Evolutionary conservation across 2,329 filamentous ascomycete species (phyloP), one percentile per base, ranked within the genome.

Genomic region (Colletotrichum sp.): DNA sequence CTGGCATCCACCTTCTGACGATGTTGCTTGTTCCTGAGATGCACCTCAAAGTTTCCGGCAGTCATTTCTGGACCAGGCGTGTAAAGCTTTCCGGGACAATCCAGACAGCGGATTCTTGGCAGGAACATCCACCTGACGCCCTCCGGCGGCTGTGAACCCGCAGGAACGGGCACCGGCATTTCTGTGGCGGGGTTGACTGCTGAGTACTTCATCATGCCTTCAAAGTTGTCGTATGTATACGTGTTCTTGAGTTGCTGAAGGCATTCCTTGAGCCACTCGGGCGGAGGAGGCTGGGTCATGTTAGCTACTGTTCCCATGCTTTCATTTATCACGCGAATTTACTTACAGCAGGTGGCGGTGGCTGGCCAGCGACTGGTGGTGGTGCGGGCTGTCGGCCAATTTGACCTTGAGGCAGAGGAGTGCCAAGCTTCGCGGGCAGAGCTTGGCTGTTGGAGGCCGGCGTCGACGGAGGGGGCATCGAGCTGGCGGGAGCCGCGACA

Each of bases 11-110:
- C 95, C 80, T 91, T 91, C 79, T 95, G 92, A 80, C 93, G 91
- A 84, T 99, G 97, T 69, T 90, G 88, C 59, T 94, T 92, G 84
- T 98, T 98, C 84, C 94, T 95, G 65, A 99, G 88, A 86, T 99
- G 97, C 2, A 98, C 92, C 85, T 98, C 95, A 78, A 99, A 99
- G 82, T 98, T 98, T 62, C 93, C 93, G 7, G 96, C 95, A 4
- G 95, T 96, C 83, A 91, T 94, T 28, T 94, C 95, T 0, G 96
- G 95, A 0, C 96, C 95, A 0, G 96, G 95, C 0, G 96, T 98
- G 85, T 99, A 99, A 13, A 98, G 88, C 85, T 98, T 99, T 34
- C 95, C 95, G 0, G 95, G 95, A 83, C 97, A 99, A 84, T 99
- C 97, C 63, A 94, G 92, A 84, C 97, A 99, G 75, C 95, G 91